Percentiles rank a stretch among this genome's conserved stretches.
Conservation (phyloP, 2,329 filamentous ascomycete genomes). For the Fusarium coicis region DNA sequence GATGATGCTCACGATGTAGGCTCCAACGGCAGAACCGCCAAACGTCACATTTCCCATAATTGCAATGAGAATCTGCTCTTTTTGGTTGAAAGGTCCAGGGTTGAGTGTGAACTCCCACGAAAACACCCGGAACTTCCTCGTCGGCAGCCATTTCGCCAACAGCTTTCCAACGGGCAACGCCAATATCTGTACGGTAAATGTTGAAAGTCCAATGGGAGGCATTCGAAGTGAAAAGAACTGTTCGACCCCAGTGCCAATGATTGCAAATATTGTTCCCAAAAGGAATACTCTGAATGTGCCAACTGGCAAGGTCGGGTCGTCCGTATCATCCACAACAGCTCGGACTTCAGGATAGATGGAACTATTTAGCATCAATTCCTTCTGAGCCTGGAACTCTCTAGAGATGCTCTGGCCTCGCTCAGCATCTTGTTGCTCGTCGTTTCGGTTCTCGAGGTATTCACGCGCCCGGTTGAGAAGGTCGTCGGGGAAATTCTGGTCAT, state of each 20-base stretch:
- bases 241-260: slow-evolving; percentile 32
- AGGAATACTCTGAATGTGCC: slow-evolving; percentile 55
- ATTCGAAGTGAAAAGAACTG: slow-evolving; percentile 56
- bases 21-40: slow-evolving; percentile 44
- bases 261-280: slow-evolving; percentile 52
- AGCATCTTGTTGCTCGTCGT: slow-evolving; percentile 8
- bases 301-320: slow-evolving; percentile 53
- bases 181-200: slow-evolving; percentile 55
- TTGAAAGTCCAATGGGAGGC: slow-evolving; percentile 53
- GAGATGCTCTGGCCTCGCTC: slow-evolving; percentile 33
- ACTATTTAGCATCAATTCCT: slow-evolving; percentile 47
- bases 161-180: slow-evolving; percentile 52
- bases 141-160: slow-evolving; percentile 43
- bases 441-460: slow-evolving; percentile 49
- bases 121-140: neutral
- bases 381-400: slow-evolving; percentile 35
- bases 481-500: slow-evolving; percentile 60
- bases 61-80: slow-evolving; percentile 65
- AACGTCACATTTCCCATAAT: slow-evolving; percentile 66
- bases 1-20: slow-evolving; percentile 58
- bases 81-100: slow-evolving; percentile 62
- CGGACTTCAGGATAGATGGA: slow-evolving; percentile 57
- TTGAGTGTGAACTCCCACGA: slow-evolving; percentile 51
- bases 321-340: slow-evolving; percentile 56
- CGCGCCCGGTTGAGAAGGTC: slow-evolving; percentile 54